These are phyloP conservation scores for Gleditsia sinensis DNA, from an alignment of 306 rosid species.

Conservation along the genomic window DNA sequence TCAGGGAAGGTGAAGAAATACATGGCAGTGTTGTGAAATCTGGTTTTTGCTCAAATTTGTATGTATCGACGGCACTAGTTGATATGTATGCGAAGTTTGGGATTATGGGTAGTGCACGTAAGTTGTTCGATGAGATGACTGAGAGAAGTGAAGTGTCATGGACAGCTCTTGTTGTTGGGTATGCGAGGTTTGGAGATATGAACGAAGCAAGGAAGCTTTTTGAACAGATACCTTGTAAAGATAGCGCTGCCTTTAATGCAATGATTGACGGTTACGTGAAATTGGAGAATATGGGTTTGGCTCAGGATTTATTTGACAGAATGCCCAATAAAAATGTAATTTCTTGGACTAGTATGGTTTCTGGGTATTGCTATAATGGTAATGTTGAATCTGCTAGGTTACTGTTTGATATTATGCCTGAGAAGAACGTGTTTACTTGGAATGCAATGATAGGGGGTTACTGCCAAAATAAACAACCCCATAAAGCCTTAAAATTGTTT, in stretches of 20 bases:
- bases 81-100: conserved; percentile 67
- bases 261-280: conserved; percentile 73
- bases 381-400: conserved; percentile 53
- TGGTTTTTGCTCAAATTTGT: conserved; percentile 59
- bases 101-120: conserved; percentile 47
- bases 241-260: conserved; percentile 55
- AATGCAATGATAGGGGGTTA: conserved; percentile 78
- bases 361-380: conserved; percentile 57
- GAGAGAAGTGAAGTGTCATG: conserved; percentile 59
- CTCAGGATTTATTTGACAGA: conserved; percentile 58
- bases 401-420: conserved; percentile 63
- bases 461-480: conserved; percentile 54
- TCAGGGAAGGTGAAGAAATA: conserved; percentile 47
- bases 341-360: conserved; percentile 74
- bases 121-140: conserved; percentile 63
- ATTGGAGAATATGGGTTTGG: conserved; percentile 52
- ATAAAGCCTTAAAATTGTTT: conserved; percentile 64
- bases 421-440: conserved; percentile 66
- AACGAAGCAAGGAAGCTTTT: conserved; percentile 61
- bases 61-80: conserved; percentile 60
- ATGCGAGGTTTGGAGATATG: conserved; percentile 60
- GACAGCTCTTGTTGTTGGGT: conserved; percentile 71
- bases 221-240: conserved; percentile 55
- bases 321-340: conserved; percentile 57
- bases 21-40: conserved; percentile 48